Evolutionary conservation across 2,329 filamentous ascomycete species (phyloP).

Genomic region (Hypoxylon rubiginosum): DNA sequence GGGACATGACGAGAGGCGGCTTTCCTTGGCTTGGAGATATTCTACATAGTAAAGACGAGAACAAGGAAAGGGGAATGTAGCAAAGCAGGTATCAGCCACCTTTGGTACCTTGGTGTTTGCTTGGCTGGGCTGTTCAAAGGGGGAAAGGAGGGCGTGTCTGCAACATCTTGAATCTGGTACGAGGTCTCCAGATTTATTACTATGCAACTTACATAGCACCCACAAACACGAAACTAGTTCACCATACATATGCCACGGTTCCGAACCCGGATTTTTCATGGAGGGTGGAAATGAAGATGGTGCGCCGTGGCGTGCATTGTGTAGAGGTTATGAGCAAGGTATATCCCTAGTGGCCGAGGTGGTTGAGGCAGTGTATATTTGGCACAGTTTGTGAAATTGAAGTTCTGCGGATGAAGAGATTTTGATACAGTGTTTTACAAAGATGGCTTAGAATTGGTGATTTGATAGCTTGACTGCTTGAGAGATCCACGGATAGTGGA

Average conservation of each 20-base stretch:
- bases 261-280: slow-evolving; percentile 7
- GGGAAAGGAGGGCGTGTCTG: slow-evolving; percentile 38
- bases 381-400: neutral
- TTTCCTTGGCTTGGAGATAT: slow-evolving; percentile 36
- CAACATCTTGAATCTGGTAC: slow-evolving; percentile 23
- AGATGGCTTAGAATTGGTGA: no score
- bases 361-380: neutral
- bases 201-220: neutral
- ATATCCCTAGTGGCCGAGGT: no score
- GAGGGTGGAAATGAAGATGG: slow-evolving; percentile 21
- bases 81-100: slow-evolving; percentile 30
- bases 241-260: slow-evolving; percentile 20
- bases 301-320: slow-evolving; percentile 25
- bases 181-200: neutral
- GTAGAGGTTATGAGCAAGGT: slow-evolving; percentile 3
- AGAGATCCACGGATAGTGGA: neutral
- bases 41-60: slow-evolving; percentile 12
- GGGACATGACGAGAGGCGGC: slow-evolving; percentile 15
- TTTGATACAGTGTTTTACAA: neutral
- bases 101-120: neutral
- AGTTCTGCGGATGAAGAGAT: neutral
- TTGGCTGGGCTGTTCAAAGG: slow-evolving; percentile 8
- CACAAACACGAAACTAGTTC: slow-evolving; percentile 18
- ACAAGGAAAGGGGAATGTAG: slow-evolving; percentile 34
- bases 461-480: neutral